Base-by-base conservation (phyloP, 2,329 filamentous ascomycete genomes). In the Nigrospora sphaerica region DNA sequence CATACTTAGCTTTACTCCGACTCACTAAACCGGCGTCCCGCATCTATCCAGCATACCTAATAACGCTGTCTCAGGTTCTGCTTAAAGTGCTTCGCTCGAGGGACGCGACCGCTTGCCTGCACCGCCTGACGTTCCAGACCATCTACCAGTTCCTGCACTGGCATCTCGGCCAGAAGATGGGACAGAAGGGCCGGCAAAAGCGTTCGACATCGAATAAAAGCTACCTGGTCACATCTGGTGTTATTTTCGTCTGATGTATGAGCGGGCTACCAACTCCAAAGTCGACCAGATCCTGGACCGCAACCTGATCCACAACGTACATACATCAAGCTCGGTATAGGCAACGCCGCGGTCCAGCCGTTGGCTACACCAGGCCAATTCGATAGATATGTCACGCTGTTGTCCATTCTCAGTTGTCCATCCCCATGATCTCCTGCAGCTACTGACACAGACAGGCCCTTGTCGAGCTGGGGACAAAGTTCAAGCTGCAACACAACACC, bases 201-300 rank as follows among this genome's bases (percentile, higher is more conserved):
- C 9, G 35, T 9, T 16, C 11, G 35, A 17, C 17, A 17, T 10
- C 9, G 35, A 37, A 37, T 43, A 48, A 44, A 6, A 57, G 51
- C 46, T 57, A 53, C 4, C 50, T 63, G 11, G 49, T 49, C 38
- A 61, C 48, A 52, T 55, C 38, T 62, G 45, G 54, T 62, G 62
- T 42, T 47, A 54, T 38, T 61, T 58, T 41, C 47, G 52, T 36
- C 52, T 60, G 6, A 48, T 60, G 16, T 57, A 53, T 36, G 39
- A 61, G 52, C 47, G 46, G 44, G 51, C 46, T 17, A 57, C 42
- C 37, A 16, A 47, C 10, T 23, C 46, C 3, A 56, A 51, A 41
- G 16, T 55, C n/a, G 34, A 54, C 42, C 12, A 36, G n/a, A 49
- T 51, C 32, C 32, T 56, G 9, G 52, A 52, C 39, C 41, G 45